Evolutionary conservation across 2,329 filamentous ascomycete species (phyloP).

Genomic region (Xylaria sp.): DNA sequence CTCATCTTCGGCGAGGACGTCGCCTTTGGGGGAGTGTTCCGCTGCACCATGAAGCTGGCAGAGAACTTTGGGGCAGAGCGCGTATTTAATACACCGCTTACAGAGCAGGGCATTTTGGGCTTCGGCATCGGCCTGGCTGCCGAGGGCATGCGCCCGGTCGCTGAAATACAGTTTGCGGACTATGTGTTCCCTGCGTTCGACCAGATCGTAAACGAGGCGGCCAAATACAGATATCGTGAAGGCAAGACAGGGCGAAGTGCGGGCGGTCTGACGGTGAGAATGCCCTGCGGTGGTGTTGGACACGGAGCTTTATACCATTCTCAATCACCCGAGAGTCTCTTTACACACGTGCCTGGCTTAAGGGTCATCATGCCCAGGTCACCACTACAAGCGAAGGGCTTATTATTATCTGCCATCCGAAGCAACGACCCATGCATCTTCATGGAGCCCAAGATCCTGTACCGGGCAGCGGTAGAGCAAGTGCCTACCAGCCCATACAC

Average conservation of each 20-base stretch:
- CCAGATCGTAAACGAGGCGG: conserved; percentile 92
- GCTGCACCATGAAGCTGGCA: conserved; percentile 90
- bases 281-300: conserved; percentile 90
- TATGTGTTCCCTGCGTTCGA: conserved; percentile 95
- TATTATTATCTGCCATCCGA: conserved; percentile 80
- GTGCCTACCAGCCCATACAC: conserved; percentile 84
- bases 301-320: conserved; percentile 91
- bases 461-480: conserved; percentile 90
- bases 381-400: conserved; percentile 87
- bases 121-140: conserved; percentile 92
- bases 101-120: conserved; percentile 93
- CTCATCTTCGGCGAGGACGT: conserved; percentile 97
- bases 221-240: conserved; percentile 85
- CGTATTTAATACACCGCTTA: conserved; percentile 96
- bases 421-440: conserved; percentile 90
- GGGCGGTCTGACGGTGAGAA: conserved; percentile 85
- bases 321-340: conserved; percentile 88
- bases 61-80: conserved; percentile 87
- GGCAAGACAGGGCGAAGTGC: conserved; percentile 67
- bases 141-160: conserved; percentile 91
- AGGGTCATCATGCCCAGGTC: conserved; percentile 88
- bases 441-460: conserved; percentile 94
- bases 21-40: conserved; percentile 95
- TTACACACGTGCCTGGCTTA: conserved; percentile 87
- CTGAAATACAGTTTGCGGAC: conserved; percentile 96